phyloP scores from a whole-genome alignment of 192 early-diverging fungal species.

The Coemansia sp. region DNA sequence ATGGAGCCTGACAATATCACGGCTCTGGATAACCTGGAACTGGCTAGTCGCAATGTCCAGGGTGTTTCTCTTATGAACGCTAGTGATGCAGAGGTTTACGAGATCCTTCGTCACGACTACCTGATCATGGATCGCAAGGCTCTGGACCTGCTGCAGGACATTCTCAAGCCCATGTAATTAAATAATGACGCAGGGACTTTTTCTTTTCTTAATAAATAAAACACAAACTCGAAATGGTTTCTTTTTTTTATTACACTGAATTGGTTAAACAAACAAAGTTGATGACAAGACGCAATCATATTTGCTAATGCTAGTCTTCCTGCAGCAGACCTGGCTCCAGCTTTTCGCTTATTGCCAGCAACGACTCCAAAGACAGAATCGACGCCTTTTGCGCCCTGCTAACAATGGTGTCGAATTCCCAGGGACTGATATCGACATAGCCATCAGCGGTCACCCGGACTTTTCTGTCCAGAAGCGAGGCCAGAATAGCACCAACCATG shows the following conservation, averaged over 20 bases:
- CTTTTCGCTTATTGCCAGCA: slow-evolving; percentile 28
- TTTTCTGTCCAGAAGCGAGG: slow-evolving; percentile 26
- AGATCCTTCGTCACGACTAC: slow-evolving; percentile 66
- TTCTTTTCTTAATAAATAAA: no score
- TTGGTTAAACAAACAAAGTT: no score
- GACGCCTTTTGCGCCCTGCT: slow-evolving; percentile 38
- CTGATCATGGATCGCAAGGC: slow-evolving; percentile 68
- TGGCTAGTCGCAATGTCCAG: slow-evolving; percentile 64
- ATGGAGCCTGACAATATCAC: slow-evolving; percentile 37
- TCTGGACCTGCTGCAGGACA: slow-evolving; percentile 61
- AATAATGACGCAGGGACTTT: no score
- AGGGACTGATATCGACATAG: slow-evolving; percentile 5
- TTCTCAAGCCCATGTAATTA: slow-evolving; percentile 51
- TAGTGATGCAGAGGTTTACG: slow-evolving; percentile 66
- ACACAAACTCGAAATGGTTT: no score
- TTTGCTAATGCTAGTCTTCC: neutral
- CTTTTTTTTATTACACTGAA: no score
- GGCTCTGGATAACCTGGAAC: slow-evolving; percentile 55
- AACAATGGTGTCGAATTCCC: slow-evolving; percentile 27
- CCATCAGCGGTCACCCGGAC: slow-evolving; percentile 2
- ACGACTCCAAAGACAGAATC: slow-evolving; percentile 37
- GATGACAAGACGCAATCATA: no score
- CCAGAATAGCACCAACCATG: slow-evolving; percentile 68
- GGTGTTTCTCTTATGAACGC: slow-evolving; percentile 61
- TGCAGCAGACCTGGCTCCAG: slow-evolving; percentile 18